A percentile compares a stretch with the other conserved stretches of the same genome.
phyloP scores from a whole-genome alignment of 2,329 filamentous ascomycete genomes.

The Orbilia oligospora region DNA sequence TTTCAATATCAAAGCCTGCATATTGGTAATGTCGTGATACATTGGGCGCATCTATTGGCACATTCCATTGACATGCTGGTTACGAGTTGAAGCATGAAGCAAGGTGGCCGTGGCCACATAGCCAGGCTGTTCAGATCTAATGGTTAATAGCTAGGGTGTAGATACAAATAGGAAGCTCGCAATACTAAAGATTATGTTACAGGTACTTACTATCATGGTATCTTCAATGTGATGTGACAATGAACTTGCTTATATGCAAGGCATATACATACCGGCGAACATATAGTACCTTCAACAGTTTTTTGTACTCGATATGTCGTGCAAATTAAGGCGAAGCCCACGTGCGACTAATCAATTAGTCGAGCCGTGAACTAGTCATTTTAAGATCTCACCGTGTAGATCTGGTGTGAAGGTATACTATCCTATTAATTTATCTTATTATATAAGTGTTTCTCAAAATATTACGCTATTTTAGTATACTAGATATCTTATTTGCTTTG shows the following conservation, averaged over 20 bases:
- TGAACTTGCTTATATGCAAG: not conserved
- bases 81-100: constrained; percentile 1
- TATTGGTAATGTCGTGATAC: not conserved
- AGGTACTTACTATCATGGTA: constrained; percentile 7
- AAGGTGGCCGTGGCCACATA: constrained; percentile 13
- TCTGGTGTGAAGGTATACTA: not conserved
- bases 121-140: not conserved
- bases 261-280: not conserved
- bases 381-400: too few relatives aligned
- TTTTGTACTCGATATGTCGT: too few relatives aligned
- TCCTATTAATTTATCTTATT: not conserved
- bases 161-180: constrained; percentile 35
- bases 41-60: not conserved
- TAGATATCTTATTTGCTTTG: too few relatives aligned
- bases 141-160: not conserved
- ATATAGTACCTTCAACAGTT: not conserved
- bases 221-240: constrained; percentile 6
- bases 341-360: not conserved
- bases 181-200: constrained; percentile 16
- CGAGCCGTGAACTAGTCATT: too few relatives aligned
- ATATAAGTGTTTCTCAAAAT: not conserved
- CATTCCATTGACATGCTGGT: constrained; percentile 10
- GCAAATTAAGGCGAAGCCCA: too few relatives aligned
- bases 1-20: constrained; percentile 3
- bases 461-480: too few relatives aligned